Base-by-base conservation (phyloP, 495 filamentous ascomycete species). In the Corynascus novoguineensis region DNA sequence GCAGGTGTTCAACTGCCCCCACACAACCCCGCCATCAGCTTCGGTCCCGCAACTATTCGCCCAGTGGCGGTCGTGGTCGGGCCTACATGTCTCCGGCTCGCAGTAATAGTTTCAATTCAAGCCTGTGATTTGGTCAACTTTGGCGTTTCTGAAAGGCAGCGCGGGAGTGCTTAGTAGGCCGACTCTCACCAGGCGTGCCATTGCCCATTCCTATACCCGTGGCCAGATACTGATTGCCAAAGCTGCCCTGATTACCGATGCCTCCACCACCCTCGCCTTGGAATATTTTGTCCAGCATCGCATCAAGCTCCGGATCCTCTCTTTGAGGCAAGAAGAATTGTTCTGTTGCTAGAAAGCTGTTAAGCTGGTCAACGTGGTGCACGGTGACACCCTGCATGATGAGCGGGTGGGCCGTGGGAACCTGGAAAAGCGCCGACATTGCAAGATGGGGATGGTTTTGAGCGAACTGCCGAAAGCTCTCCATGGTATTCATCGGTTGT, bases 401-500 rank as follows among this genome's bases (percentile, higher is more conserved):
- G 28, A 54, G 11, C 25, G 34, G 41, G 15, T 59, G 49, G 5
- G 31, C 44, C 15, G 49, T 25, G 25, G 50, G 57, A 17, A 59
- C 31, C 7, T 54, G 50, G 21, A 59, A 59, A 4, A 59, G 12
- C 21, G 57, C 49, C 44, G 58, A 60, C 58, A 60, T 60, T 11
- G 52, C 51, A 1, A 55, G 31, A 9, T 47, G 46, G 10, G 58
- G 58, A 29, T 55, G 24, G 15, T 27, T 48, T 34, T 55, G 55
- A 3, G 52, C 52, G 19, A 60, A 35, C 47, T 55, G 52, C 17
- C 52, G 51, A 5, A 55, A 55, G 2, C 45, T 24, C 1, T 53
- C 38, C 35, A 55, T 49, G 51, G 46, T 50, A 47, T 54, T 49
- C 21, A 29, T 34, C 21, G 37, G n/a, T 5, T 51, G 34, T 9